Base-by-base conservation (phyloP, 2,329 filamentous ascomycete species). In the Epichloe coenophiala region DNA sequence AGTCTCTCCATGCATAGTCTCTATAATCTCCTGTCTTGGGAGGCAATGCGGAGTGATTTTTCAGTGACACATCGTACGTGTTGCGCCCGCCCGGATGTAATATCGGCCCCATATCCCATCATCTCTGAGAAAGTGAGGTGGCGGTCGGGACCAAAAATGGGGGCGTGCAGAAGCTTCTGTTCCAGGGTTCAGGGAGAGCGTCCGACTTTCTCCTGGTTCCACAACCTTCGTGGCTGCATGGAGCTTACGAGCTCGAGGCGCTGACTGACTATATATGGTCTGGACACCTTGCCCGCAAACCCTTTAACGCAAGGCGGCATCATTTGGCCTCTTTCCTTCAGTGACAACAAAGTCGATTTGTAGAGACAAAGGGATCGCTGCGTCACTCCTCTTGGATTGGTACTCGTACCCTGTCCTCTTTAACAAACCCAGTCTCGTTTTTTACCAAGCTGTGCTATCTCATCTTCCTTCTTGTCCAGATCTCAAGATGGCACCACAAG, bases 401-500 rank as follows among this genome's bases (percentile, higher is more conserved):
- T 19, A 41, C 41, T 13, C 6, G 9, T 17, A 17, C 17, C 23
- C 4, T 36, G 33, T 23, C 31, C 43, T 36, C 43, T n/a, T 21
- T 5, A 44, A 3, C 15, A 40, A 38, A 13, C 8, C 36, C 5
- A 38, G 36, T 7, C 13, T 38, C 15, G 7, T 23, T 12, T 11
- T 21, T 21, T 13, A 31, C 6, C 39, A 11, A 19, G 11, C 39
- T n/a, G 15, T 21, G 19, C 39, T 41, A 19, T 15, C 9, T 17
- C 15, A 13, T 17, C 3, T 19, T 19, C 15, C 17, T 15, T 38
- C 48, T 46, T 5, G 12, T 39, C 35, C 31, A 9, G 5, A 11
- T 23, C 11, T 37, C 33, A 37, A 48, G 27, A 54, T 51, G 50
- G 15, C 33, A 8, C 44, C 48, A 19, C 51, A 19, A 45, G 46